Percentiles rank a stretch among this genome's conserved stretches.
Conservation (phyloP, 1,284 basidiomycete genomes). For the Peniophora sp. region DNA sequence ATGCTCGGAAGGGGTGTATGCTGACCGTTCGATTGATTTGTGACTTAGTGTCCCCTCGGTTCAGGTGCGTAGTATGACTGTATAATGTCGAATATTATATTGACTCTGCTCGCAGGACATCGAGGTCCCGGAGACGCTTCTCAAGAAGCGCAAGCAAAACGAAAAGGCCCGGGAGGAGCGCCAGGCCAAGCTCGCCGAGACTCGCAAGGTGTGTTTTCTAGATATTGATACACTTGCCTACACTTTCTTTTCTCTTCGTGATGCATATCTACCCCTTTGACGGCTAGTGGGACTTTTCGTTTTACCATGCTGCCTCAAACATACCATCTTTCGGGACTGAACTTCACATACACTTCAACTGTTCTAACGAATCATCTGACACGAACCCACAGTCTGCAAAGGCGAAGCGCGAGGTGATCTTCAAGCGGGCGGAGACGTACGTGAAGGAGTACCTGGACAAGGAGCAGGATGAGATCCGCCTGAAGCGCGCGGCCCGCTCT, state of each 20-base stretch:
- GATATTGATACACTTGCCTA: slow-evolving; percentile 1
- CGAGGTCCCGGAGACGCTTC: slow-evolving; percentile 96
- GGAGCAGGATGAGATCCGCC: slow-evolving; percentile 95
- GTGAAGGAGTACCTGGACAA: slow-evolving; percentile 92
- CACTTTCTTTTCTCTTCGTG: slow-evolving; percentile 36
- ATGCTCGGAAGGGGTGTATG: slow-evolving; percentile 2
- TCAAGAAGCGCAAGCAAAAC: slow-evolving; percentile 99
- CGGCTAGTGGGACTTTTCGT: slow-evolving; percentile 56
- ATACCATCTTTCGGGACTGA: slow-evolving; percentile 99
- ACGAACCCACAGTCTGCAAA: slow-evolving; percentile 74
- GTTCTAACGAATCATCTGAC: too few species aligned
- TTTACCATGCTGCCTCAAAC: slow-evolving; percentile 73
- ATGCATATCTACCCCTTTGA: slow-evolving; percentile 74
- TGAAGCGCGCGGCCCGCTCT: slow-evolving; percentile 89
- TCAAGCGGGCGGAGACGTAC: slow-evolving; percentile 99
- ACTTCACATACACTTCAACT: slow-evolving; percentile 1
- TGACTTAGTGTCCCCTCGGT: slow-evolving; percentile 54
- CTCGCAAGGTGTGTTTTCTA: slow-evolving; percentile 76
- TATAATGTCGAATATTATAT: background rate
- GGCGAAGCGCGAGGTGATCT: slow-evolving; percentile 94
- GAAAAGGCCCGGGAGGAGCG: slow-evolving; percentile 97
- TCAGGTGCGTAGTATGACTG: slow-evolving; percentile 42
- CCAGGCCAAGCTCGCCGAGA: slow-evolving; percentile 76
- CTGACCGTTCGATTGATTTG: background rate
- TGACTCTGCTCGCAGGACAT: slow-evolving; percentile 48